phyloP scores from a whole-genome alignment of 208 protist genomes.

The Naegleria lovaniensis region DNA sequence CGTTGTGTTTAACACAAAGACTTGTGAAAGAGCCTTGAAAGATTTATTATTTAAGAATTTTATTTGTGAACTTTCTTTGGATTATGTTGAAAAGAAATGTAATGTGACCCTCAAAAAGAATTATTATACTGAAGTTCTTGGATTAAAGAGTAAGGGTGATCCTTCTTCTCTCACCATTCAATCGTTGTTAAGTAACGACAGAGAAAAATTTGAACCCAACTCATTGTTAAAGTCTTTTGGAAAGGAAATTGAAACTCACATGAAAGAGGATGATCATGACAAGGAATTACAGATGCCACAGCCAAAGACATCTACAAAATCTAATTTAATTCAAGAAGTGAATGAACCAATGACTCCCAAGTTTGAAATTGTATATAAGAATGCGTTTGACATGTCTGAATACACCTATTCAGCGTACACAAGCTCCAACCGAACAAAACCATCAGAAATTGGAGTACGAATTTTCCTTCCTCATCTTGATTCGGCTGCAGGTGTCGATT shows the following conservation, averaged over 20 bases:
- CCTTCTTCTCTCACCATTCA: background rate
- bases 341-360: background rate
- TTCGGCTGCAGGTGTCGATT: background rate
- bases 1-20: background rate
- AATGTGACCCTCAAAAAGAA: background rate
- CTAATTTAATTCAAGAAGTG: background rate
- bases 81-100: background rate
- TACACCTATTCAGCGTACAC: background rate
- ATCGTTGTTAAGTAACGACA: background rate
- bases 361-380: conserved; percentile 4
- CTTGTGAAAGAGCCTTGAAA: background rate
- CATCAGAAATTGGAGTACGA: background rate
- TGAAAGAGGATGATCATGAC: background rate
- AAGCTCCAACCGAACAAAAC: background rate
- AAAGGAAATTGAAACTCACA: background rate
- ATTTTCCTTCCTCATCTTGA: background rate
- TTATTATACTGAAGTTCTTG: background rate
- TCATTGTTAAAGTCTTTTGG: background rate
- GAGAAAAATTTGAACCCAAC: background rate
- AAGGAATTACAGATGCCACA: background rate
- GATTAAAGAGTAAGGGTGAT: background rate
- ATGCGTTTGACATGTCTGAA: background rate
- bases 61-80: background rate
- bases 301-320: background rate
- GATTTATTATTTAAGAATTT: background rate